Evolutionary conservation across 257 asterid genomes (phyloP), one percentile per base, ranked within the genome.

Genomic region (Solanum dulcamara): DNA sequence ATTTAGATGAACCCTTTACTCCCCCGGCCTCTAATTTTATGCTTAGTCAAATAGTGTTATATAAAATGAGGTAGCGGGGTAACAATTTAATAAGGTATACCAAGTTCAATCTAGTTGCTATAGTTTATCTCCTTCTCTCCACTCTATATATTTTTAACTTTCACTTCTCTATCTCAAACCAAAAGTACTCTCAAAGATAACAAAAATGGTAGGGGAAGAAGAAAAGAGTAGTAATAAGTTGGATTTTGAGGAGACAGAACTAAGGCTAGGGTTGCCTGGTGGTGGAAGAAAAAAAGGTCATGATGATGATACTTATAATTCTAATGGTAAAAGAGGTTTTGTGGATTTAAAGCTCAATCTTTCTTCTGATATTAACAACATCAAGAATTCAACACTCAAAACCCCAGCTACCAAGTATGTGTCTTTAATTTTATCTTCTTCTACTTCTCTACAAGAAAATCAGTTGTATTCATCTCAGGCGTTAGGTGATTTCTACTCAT

Each of bases 241-340:
- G 30, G 84, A 84, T 42, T 82, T 86, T 53, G 88, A 88, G 30
- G 89, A 84, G 86, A 89, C 89, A 12, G 89, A 87, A 85, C 79
- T 87, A 71, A 71, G 87, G 55, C 70, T 89, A 38, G 89, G 88
- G 18, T 71, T 89, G 42, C 87, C 89, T 2, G 81, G 87, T 14
- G 88, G 51, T 37, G 88, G 51, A 48, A 85, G 51, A 48, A 62
- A 28, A 24, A 86, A 51, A 13, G 10, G 32, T 24, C 20, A 30
- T 22, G 72, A 44, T 51, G 71, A 59, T 53, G 67, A 38, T 20
- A 38, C 75, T 67, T 15, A 2, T 30, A 87, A 77, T 59, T 74
- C 30, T 64, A 80, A 60, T 70, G 85, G 89, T 37, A 87, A 89
- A 79, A 70, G 91, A 85, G 86, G 84, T 5, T 87, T 67, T 64